Evolutionary conservation across 768 basidiomycete genomes (phyloP), one percentile per base, ranked within the genome.

Genomic region (Candolleomyces aberdarensis): DNA sequence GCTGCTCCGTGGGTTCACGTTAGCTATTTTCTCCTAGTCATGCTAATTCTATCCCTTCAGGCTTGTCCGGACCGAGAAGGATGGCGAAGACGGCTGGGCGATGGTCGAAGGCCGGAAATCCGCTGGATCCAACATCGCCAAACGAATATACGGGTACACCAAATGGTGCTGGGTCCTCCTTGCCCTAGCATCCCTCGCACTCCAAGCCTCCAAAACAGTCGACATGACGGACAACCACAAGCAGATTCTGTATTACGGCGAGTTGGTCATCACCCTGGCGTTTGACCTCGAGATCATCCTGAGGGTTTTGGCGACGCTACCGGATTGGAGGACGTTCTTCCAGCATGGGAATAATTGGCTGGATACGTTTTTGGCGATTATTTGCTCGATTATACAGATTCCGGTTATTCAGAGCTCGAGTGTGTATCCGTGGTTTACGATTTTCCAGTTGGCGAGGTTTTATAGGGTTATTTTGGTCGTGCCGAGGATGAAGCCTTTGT

Each of bases 401-500:
- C 96, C 96, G 0, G 80, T 68, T 15, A 87, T 98, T 22, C 81
- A 83, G 57, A 62, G 79, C 9, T 87, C 88, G 5, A 61, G 66
- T 7, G 77, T 86, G 3, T 96, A 96, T 68, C 83, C 88, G 0
- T 98, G 96, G 96, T 81, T 97, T 64, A 96, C 92, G 3, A 81
- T 91, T 32, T 91, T 98, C 66, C 92, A 94, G 70, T 77, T 97
- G 14, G 79, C 80, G 65, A 80, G 96, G 66, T 98, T 96, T 76
- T 97, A 98, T 71, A 80, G 96, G 2, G 92, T 97, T 49, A 93
- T 98, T 67, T 71, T 98, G 55, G 90, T 88, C 52, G 84, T 97
- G 19, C 96, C 95, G 0, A 79, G 92, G 59, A 97, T 97, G 94
- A 89, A 85, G 63, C 91, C 90, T 0, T 75, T 98, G 32, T 72